Conservation (phyloP, 2,329 filamentous ascomycete genomes). For the Calonectria honghensis region DNA sequence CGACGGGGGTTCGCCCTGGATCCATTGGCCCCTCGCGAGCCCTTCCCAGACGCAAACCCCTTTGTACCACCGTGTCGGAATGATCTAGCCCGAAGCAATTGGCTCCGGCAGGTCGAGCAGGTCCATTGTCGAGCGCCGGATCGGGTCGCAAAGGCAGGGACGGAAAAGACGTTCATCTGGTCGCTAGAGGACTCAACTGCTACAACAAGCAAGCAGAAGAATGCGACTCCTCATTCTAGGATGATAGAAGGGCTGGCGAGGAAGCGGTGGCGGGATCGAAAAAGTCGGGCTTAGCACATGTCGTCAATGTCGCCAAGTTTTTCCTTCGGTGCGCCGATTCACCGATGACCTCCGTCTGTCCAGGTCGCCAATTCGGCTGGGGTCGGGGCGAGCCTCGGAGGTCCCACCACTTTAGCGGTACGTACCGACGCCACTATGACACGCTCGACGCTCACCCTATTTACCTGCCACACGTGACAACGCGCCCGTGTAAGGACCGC, state of each 20-base stretch:
- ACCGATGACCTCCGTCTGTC: constrained; percentile 54
- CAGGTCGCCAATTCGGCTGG: constrained; percentile 52
- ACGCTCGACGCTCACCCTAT: constrained; percentile 1
- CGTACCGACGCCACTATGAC: constrained; percentile 23
- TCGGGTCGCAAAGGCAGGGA: constrained; percentile 62
- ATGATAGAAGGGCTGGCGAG: constrained; percentile 19
- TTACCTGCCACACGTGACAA: constrained; percentile 56
- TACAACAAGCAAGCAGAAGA: constrained; percentile 32
- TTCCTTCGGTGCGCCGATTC: constrained; percentile 54
- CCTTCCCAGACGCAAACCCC: constrained; percentile 57
- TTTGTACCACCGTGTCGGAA: constrained; percentile 52
- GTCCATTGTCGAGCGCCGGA: constrained; percentile 66
- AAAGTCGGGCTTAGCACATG: constrained; percentile 47
- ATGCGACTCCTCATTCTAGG: constrained; percentile 51
- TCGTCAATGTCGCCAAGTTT: constrained; percentile 54
- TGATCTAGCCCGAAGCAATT: constrained; percentile 59
- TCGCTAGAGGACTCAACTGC: constrained; percentile 44
- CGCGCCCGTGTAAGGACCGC: constrained; percentile 55
- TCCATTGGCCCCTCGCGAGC: constrained; percentile 49
- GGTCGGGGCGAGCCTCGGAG: constrained; percentile 49
- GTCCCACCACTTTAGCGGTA: constrained; percentile 37
- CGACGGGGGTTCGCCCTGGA: constrained; percentile 53
- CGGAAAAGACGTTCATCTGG: constrained; percentile 66
- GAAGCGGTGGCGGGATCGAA: constrained; percentile 30
- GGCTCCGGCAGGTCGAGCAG: constrained; percentile 67